Evolutionary conservation across 306 rosid genomes (phyloP).

Genomic region (Coriaria nepalensis): DNA sequence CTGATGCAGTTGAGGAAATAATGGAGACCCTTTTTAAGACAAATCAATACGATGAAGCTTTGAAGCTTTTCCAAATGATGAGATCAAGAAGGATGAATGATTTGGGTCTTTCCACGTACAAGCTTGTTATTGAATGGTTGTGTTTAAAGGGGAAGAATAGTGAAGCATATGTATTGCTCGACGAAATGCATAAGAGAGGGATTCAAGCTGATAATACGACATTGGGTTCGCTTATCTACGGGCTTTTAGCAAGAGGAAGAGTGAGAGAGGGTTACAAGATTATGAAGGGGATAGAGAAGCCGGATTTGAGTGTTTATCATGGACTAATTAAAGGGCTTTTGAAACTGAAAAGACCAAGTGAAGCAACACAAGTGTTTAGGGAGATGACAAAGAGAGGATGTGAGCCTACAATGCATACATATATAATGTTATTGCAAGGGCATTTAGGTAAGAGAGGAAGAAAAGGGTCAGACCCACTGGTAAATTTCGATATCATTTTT

Average conservation of each 20-base stretch:
- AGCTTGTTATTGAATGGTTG: slow-evolving; percentile 55
- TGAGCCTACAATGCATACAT: slow-evolving; percentile 63
- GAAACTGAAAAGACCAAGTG: slow-evolving; percentile 46
- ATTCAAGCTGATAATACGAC: slow-evolving; percentile 35
- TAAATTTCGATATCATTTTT: slow-evolving; percentile 68
- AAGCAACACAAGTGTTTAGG: slow-evolving; percentile 72
- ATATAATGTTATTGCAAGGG: slow-evolving; percentile 75
- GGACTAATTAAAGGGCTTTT: slow-evolving; percentile 65
- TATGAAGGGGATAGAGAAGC: slow-evolving; percentile 19
- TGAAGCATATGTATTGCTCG: slow-evolving; percentile 33
- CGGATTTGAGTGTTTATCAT: slow-evolving; percentile 43
- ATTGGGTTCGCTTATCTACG: slow-evolving; percentile 35
- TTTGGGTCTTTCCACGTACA: slow-evolving; percentile 40
- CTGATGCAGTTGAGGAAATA: slow-evolving; percentile 48
- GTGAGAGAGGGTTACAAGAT: slow-evolving; percentile 39
- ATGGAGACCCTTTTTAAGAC: slow-evolving; percentile 54
- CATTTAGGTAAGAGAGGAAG: slow-evolving; percentile 44
- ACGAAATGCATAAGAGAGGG: slow-evolving; percentile 61
- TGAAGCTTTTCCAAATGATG: slow-evolving; percentile 54
- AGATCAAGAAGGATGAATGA: slow-evolving; percentile 49
- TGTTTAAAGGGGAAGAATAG: slow-evolving; percentile 42
- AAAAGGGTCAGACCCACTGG: slow-evolving; percentile 59
- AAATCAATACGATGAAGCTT: slow-evolving; percentile 36
- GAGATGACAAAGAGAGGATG: slow-evolving; percentile 49
- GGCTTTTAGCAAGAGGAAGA: slow-evolving; percentile 42